A percentile compares a stretch with the other conserved stretches of the same genome.
phyloP scores from a whole-genome alignment of 106 monocot genomes.

The Platanthera guangdongensis region DNA sequence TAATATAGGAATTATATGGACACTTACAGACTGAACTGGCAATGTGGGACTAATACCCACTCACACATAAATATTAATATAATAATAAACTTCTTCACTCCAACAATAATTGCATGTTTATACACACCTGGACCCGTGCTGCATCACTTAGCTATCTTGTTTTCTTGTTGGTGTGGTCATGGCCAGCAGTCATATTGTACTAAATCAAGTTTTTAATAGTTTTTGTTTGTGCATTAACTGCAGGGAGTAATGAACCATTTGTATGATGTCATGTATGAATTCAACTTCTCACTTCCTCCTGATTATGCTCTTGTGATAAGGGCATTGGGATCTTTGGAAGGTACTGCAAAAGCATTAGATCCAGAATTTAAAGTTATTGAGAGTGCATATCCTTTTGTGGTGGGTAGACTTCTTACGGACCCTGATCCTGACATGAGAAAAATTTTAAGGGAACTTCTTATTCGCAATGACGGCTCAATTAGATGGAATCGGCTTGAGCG shows the following conservation, averaged over 20 bases:
- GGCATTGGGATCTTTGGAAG: conserved; percentile 91
- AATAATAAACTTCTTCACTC: too few species aligned
- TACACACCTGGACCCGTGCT: too few species aligned
- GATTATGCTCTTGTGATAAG: conserved; percentile 94
- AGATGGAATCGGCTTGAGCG: conserved; percentile 93
- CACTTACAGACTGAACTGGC: too few species aligned
- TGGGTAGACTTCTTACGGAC: conserved; percentile 82
- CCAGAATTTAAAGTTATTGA: conserved; percentile 93
- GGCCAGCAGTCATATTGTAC: background rate
- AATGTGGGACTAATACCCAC: too few species aligned
- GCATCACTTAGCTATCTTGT: background rate
- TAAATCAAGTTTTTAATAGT: background rate
- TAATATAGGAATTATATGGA: too few species aligned
- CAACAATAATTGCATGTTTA: too few species aligned
- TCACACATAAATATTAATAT: too few species aligned
- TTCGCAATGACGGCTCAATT: conserved; percentile 78
- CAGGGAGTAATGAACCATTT: conserved; percentile 84
- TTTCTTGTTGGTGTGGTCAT: background rate
- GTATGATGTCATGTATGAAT: conserved; percentile 95
- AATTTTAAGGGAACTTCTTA: conserved; percentile 80
- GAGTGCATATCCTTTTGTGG: conserved; percentile 93
- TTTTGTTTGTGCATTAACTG: conserved; percentile 2
- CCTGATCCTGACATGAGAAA: conserved; percentile 88
- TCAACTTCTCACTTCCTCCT: conserved; percentile 87
- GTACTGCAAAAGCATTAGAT: conserved; percentile 95